Percentiles rank a stretch among this genome's conserved stretches.
Conservation (phyloP, 2,329 filamentous ascomycete species). For the Paraphoma chrysanthemicola region DNA sequence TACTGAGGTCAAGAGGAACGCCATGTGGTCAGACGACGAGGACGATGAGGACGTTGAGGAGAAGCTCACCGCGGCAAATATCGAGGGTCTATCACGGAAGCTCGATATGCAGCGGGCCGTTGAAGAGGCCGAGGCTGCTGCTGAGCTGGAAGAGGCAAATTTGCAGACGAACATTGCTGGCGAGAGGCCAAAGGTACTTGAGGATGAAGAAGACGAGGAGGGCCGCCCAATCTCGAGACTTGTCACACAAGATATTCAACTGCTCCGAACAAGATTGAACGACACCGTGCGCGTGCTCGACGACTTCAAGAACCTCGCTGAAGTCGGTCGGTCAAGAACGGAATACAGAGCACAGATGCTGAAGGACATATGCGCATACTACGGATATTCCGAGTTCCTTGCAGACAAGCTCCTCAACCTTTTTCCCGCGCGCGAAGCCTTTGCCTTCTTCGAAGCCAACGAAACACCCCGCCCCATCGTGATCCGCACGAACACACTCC, state of each 20-base stretch:
- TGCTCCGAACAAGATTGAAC: constrained; percentile 86
- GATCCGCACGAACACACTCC: constrained; percentile 94
- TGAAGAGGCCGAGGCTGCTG: constrained; percentile 82
- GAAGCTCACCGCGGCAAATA: constrained; percentile 92
- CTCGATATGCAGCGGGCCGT: constrained; percentile 78
- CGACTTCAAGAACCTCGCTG: constrained; percentile 81
- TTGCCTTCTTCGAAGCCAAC: constrained; percentile 99
- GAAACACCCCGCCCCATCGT: constrained; percentile 92
- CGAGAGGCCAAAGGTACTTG: constrained; percentile 67
- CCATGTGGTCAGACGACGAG: constrained; percentile 96
- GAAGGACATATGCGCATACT: constrained; percentile 94
- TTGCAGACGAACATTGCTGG: constrained; percentile 93
- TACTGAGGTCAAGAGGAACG: constrained; percentile 51
- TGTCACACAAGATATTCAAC: constrained; percentile 81
- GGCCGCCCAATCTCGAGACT: constrained; percentile 66
- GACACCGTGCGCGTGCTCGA: constrained; percentile 92
- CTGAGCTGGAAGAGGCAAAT: constrained; percentile 83
- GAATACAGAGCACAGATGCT: constrained; percentile 89
- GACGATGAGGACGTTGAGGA: constrained; percentile 91
- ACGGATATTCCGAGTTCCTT: constrained; percentile 93
- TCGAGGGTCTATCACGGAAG: constrained; percentile 86
- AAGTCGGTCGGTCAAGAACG: constrained; percentile 79
- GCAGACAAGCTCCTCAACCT: constrained; percentile 94
- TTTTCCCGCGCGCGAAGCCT: constrained; percentile 91
- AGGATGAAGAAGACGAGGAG: constrained; percentile 65